phyloP scores from a whole-genome alignment of 345 rosid genomes.

The Cardamine chenopodiifolia region DNA sequence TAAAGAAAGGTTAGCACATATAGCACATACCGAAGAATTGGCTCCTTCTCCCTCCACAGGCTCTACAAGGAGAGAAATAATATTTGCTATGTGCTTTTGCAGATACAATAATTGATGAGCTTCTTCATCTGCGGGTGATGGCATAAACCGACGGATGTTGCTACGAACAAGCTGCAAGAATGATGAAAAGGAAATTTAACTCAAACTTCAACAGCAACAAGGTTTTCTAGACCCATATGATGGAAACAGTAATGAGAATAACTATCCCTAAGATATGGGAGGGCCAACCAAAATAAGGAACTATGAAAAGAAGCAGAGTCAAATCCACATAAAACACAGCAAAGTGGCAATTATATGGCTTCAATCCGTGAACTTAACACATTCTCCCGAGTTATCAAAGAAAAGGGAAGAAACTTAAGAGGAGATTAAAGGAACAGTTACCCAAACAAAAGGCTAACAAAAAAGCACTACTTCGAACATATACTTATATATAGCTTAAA shows the following conservation, averaged over 20 bases:
- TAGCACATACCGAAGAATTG: slow-evolving; percentile 72
- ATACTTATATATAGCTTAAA: not conserved
- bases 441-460: not conserved
- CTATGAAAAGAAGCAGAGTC: not conserved
- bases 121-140: slow-evolving; percentile 96
- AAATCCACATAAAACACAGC: not conserved
- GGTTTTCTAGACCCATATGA: not conserved
- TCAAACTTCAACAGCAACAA: slow-evolving; percentile 13
- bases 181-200: slow-evolving; percentile 25
- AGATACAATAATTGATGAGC: slow-evolving; percentile 93
- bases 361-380: slow-evolving; percentile 6
- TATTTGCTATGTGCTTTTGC: slow-evolving; percentile 86
- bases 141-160: slow-evolving; percentile 91
- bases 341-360: slow-evolving; percentile 14
- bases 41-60: slow-evolving; percentile 81
- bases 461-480: not conserved
- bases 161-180: slow-evolving; percentile 87
- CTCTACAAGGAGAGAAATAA: slow-evolving; percentile 82
- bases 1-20: slow-evolving; percentile 47
- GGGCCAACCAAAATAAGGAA: slow-evolving; percentile 12
- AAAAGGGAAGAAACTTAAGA: not conserved
- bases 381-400: not conserved
- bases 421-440: not conserved
- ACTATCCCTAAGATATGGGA: not conserved
- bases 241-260: not conserved